Evolutionary conservation across 768 basidiomycete species (phyloP).

Genomic region (Panus rudis): DNA sequence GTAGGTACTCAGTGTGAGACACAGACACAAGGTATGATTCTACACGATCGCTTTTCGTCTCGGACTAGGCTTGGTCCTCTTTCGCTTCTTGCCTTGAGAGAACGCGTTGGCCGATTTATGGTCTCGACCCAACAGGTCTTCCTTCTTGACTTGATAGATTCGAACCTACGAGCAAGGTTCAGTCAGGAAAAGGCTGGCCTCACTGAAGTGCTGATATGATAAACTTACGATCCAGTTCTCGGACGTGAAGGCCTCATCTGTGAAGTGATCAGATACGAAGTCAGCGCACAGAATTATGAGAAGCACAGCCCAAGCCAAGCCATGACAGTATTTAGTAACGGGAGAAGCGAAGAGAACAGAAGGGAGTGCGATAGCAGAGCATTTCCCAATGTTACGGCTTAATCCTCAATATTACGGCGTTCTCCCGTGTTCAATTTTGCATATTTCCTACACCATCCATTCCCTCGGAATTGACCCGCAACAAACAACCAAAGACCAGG

Average conservation of each 20-base stretch:
- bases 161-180: conserved; percentile 51
- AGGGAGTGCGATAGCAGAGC: no score
- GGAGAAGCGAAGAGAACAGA: no score
- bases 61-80: conserved; percentile 62
- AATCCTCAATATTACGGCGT: no score
- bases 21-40: conserved; percentile 7
- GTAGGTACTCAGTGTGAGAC: no score
- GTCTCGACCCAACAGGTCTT: conserved; percentile 86
- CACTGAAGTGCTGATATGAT: neutral
- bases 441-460: no score
- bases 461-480: no score
- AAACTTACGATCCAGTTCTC: conserved; percentile 96
- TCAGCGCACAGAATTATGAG: no score
- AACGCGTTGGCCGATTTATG: conserved; percentile 85
- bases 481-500: neutral
- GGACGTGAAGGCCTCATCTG: conserved; percentile 96
- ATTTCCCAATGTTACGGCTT: no score
- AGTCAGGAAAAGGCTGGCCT: neutral
- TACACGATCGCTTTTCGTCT: conserved; percentile 46
- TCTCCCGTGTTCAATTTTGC: no score
- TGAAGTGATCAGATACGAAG: conserved; percentile 1
- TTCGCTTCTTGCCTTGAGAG: conserved; percentile 81
- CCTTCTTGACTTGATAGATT: conserved; percentile 92
- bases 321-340: no score
- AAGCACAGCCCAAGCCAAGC: no score